Conservation (phyloP, 306 rosid genomes). For the Corylus americana region DNA sequence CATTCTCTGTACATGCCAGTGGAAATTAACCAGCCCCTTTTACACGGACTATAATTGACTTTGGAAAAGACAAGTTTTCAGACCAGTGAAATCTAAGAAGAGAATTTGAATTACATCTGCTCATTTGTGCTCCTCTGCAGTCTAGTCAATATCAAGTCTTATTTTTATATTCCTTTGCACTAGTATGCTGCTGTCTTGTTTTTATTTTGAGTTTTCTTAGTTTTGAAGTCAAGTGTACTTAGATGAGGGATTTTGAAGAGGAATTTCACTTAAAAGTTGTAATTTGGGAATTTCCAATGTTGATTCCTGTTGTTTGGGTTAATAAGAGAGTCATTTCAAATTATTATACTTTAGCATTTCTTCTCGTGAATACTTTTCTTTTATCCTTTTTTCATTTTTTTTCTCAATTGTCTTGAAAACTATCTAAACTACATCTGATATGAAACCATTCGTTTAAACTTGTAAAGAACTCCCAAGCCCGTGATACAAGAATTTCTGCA, state of each 20-base stretch:
- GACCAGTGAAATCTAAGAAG: not conserved
- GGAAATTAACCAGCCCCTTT: conserved; percentile 8
- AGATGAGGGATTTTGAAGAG: not conserved
- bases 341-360: no score
- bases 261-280: no score
- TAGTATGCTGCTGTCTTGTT: not conserved
- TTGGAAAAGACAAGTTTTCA: conserved; percentile 14
- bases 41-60: conserved; percentile 6
- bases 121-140: not conserved
- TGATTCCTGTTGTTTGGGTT: no score
- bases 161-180: not conserved
- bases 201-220: not conserved
- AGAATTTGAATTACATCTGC: not conserved
- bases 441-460: not conserved
- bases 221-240: not conserved
- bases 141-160: not conserved
- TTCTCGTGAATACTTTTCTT: no score
- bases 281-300: no score
- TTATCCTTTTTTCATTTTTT: not conserved
- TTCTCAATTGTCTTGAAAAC: not conserved
- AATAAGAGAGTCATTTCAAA: no score
- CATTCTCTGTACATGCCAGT: conserved; percentile 7
- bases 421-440: not conserved
- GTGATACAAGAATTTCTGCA: not conserved
- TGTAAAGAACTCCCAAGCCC: not conserved